Base-by-base conservation (phyloP, 2,329 filamentous ascomycete species). In the Ascomycota sp. region DNA sequence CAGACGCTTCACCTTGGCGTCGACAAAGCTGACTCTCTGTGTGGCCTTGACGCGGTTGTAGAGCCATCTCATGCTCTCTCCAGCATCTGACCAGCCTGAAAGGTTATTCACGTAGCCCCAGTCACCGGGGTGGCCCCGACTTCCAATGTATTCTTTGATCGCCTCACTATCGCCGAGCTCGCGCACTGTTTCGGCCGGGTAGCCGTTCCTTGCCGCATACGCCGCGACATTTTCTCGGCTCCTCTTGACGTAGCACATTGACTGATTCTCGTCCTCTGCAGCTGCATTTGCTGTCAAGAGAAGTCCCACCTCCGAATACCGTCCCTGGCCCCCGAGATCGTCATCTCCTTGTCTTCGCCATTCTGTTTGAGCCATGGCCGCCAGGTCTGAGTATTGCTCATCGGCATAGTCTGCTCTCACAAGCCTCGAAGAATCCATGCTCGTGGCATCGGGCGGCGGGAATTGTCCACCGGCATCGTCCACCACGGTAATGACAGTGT, bases 21-120 rank as follows among this genome's bases (percentile, higher is more conserved):
- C 56, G 20, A 69, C 48, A 39, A 74, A 73, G 2, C 40, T 43
- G 15, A 77, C 63, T 30, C 71, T 60, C 8, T 61, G 57, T 7
- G 65, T 63, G 7, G 53, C 58, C 23, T 61, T 57, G 17, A 72
- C 65, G 31, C 59, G 53, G 26, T 56, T 44, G 33, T 67, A 61
- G 11, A 79, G 48, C 61, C 67, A 78, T 27, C 57, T 50, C 71
- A 86, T 79, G 10, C 63, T 68, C 27, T 62, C 65, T 36, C 73
- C 74, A 0, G 81, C 80, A 45, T 92, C 66, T 3, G 76, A 80
- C 82, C 82, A 92, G 5, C 82, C 82, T 24, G 73, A 76, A 20
- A 63, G 59, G 31, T 62, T 61, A 48, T 92, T 91, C 31, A 78
- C 52, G 50, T 85, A 91, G 15, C 75, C 80, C 60, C 61, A 71